Base-by-base conservation (phyloP, 106 monocot genomes). In the Dendrobium officinale region DNA sequence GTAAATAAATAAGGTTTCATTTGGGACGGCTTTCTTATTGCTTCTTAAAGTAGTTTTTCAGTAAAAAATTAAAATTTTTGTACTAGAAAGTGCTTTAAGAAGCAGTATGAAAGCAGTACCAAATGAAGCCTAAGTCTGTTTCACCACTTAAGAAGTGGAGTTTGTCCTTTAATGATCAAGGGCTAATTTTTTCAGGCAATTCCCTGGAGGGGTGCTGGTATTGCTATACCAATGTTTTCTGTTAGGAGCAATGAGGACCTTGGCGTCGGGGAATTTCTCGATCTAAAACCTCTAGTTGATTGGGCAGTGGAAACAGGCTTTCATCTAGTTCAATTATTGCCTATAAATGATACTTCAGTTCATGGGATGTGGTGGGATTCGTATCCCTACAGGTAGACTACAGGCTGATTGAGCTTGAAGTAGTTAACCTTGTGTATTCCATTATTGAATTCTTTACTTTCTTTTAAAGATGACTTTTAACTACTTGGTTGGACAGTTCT, bases 281-380 rank as follows among this genome's bases (percentile, higher is more conserved):
- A 97, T 83, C 84, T 94, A 37, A 97, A 97, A 55, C 81, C 94
- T 31, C 87, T 97, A 76, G 94, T 94, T 82, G 94, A 97, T 73
- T 97, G 87, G 97, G 94, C 92, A 10, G 92, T 91, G 13, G 79
- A 88, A 29, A 89, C 94, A 72, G 97, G 97, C 55, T 90, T 97
- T 88, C 92, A 97, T 90, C 83, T 94, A 61, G 83, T 97, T 84
- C 97, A 94, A 81, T 94, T 97, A 67, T 87, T 97, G 41, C 97
- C 94, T 41, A 83, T 97, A 24, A 97, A 97, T 77, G 97, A 97
- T 81, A 97, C 97, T 73, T 92, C 97, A 42, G 97, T 94, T 80
- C 86, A 94, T 67, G 85, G 84, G 75, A 97, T 91, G 92, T 94
- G 94, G 94, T 94, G 94, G 94, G 97, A 97, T 83, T 97, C 97